phyloP scores from a whole-genome alignment of 2,329 filamentous ascomycete species.

The Fusarium beomiforme region DNA sequence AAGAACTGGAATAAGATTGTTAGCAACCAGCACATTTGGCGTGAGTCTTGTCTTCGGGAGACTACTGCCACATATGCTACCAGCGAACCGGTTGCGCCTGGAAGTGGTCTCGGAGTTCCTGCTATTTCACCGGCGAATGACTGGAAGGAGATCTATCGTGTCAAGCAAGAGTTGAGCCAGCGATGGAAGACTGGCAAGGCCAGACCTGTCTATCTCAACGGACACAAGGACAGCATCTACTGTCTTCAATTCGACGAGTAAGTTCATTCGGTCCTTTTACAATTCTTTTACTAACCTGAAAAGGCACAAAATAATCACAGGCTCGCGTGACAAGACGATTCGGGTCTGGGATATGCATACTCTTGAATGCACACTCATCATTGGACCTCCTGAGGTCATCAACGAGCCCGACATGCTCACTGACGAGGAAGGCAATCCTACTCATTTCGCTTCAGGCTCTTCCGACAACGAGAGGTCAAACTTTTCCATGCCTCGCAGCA shows the following conservation, averaged over 20 bases:
- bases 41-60: conserved; percentile 70
- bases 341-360: conserved; percentile 96
- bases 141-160: conserved; percentile 87
- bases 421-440: conserved; percentile 60
- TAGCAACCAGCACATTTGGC: conserved; percentile 69
- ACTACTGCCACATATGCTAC: conserved; percentile 70
- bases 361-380: conserved; percentile 83
- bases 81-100: conserved; percentile 61
- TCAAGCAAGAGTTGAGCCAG: conserved; percentile 77
- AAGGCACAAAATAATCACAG: conserved; percentile 94
- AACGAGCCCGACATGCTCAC: conserved; percentile 61
- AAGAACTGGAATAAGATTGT: conserved; percentile 59
- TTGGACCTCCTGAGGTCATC: conserved; percentile 79
- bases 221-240: conserved; percentile 96
- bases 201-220: conserved; percentile 87
- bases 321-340: conserved; percentile 94
- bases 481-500: conserved; percentile 63
- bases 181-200: conserved; percentile 85
- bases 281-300: conserved; percentile 46
- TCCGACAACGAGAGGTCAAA: conserved; percentile 58
- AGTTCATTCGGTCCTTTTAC: conserved; percentile 45
- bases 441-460: conserved; percentile 65
- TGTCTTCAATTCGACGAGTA: conserved; percentile 98
- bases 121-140: conserved; percentile 69
- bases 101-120: conserved; percentile 67